phyloP scores from a whole-genome alignment of 139 green algal genomes.

The Diplosphaera chodatii region DNA sequence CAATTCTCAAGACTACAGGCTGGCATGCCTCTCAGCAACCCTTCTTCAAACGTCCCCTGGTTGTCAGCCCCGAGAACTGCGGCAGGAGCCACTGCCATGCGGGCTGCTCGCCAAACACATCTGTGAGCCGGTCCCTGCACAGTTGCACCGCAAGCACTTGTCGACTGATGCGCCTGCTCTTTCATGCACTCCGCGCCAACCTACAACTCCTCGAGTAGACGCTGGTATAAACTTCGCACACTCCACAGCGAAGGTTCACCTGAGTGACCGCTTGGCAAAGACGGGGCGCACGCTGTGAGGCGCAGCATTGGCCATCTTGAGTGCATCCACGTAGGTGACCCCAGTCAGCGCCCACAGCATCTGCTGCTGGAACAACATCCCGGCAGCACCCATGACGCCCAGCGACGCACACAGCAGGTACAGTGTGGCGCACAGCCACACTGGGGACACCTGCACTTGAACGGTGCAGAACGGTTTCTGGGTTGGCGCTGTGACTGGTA shows the following conservation, averaged over 20 bases:
- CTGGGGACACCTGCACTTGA: neutral
- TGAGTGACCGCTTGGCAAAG: no score
- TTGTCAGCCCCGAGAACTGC: no score
- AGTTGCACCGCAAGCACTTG: neutral
- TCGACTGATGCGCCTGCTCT: neutral
- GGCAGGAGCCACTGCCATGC: neutral
- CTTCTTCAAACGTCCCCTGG: neutral
- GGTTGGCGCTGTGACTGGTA: no score
- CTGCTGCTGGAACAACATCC: neutral
- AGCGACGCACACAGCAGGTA: neutral
- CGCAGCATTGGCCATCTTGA: neutral
- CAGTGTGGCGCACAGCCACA: neutral
- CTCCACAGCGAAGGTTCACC: no score
- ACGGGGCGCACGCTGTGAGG: no score
- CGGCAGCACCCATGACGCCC: neutral
- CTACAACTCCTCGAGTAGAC: no score
- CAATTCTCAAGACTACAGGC: no score
- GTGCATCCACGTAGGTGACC: neutral
- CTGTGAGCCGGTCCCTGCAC: neutral
- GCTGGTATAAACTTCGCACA: no score
- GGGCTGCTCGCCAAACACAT: neutral
- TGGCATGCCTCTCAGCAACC: neutral
- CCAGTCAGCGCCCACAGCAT: neutral
- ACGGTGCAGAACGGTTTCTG: no score
- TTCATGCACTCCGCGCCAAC: no score